Evolutionary conservation across 2,329 filamentous ascomycete genomes (phyloP), one percentile per base, ranked within the genome.

Genomic region (Xylariales sp.): DNA sequence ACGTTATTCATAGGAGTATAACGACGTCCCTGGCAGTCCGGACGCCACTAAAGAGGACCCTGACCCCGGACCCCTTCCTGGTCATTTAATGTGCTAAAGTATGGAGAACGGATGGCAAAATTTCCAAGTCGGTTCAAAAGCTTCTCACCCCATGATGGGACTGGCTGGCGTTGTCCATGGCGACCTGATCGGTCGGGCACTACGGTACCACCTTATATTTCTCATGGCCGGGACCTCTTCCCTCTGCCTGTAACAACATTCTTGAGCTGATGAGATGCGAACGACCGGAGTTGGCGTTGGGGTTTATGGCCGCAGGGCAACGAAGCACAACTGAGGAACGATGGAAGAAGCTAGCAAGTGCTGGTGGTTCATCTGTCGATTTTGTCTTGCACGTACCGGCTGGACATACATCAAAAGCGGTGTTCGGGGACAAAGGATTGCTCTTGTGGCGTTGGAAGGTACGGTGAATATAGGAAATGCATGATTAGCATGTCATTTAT

Each of bases 361-460:
- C 37, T 28, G 22, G 20, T 15, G 21, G 16, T 8, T 12, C 5
- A 14, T 20, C n/a, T n/a, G 24, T 40, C 15, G 28, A 22, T 29
- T 33, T 31, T 24, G 14, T 18, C 20, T 27, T 40, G 29, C 54
- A 57, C 51, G 55, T 59, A 56, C 48, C 41, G 56, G 64, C 54
- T 54, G 61, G 62, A 57, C 56, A 66, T 61, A 69, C 62, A 70
- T 63, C 51, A 70, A 72, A 71, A 69, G 60, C 56, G 69, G 66
- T 64, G 66, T 62, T 64, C 48, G 49, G 50, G 57, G 53, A 56
- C 46, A 43, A 49, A 43, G 56, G 53, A 36, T 28, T 55, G 53
- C 56, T 56, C 55, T 55, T 45, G 43, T 42, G 52, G 45, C 46
- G 49, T 51, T 52, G 11, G 47, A 48, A 46, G 55, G 51, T 48